Evolutionary conservation across 306 rosid species (phyloP).

Genomic region (Mimosa pudica): DNA sequence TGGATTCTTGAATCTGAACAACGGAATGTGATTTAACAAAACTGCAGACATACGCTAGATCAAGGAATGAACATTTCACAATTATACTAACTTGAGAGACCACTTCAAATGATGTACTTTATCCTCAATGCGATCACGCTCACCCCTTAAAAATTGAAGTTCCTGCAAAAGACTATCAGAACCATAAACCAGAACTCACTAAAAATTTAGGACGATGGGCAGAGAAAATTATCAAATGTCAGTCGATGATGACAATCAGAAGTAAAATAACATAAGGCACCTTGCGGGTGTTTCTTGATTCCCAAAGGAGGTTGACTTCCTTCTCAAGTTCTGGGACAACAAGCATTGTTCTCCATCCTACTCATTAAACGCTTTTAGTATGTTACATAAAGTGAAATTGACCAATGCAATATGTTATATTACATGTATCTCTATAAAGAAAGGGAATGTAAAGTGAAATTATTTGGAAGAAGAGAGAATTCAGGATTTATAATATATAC

Average conservation of each 20-base stretch:
- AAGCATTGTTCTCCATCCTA: slow-evolving; percentile 99
- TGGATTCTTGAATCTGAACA: slow-evolving; percentile 67
- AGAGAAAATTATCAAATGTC: not conserved
- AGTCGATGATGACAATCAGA: not conserved
- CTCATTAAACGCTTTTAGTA: slow-evolving; percentile 27
- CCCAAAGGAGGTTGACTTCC: slow-evolving; percentile 89
- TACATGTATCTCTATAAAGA: slow-evolving; percentile 10
- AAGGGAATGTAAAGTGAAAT: slow-evolving; percentile 12
- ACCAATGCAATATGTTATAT: slow-evolving; percentile 10
- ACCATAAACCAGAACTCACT: slow-evolving; percentile 8
- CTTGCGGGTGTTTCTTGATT: slow-evolving; percentile 82
- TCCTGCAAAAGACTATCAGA: slow-evolving; percentile 52
- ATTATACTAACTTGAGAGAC: slow-evolving; percentile 70
- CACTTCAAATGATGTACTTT: slow-evolving; percentile 79
- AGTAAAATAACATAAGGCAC: slow-evolving; percentile 38
- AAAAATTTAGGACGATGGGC: not conserved
- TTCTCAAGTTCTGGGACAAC: slow-evolving; percentile 94
- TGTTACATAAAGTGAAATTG: too few relatives aligned
- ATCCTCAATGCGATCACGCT: slow-evolving; percentile 85
- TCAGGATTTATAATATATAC: slow-evolving; percentile 50
- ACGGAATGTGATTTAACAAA: slow-evolving; percentile 15
- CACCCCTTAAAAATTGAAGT: slow-evolving; percentile 74
- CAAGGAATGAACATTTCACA: slow-evolving; percentile 22
- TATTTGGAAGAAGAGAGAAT: not conserved
- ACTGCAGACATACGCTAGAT: slow-evolving; percentile 20